Evolutionary conservation across 805 yeast genomes (phyloP), one percentile per base, ranked within the genome.

Genomic region (Isabelozyma gotoi): DNA sequence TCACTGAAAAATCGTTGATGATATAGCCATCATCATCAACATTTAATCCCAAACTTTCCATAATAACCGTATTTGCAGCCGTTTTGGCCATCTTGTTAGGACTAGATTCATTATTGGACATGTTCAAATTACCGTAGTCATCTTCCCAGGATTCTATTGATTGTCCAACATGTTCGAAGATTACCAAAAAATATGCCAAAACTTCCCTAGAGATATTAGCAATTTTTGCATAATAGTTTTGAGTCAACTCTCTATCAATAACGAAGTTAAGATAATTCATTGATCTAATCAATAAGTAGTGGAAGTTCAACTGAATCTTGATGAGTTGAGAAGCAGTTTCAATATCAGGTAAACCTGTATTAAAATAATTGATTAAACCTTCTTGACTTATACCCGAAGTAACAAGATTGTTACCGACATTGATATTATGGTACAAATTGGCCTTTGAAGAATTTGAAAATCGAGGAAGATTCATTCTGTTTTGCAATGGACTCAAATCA

Each of bases 1-100:
- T 70, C 3, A 63, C 73, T 6, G 68, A 64, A 47, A 70, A 71
- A 53, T 71, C 76, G 46, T 71, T 71, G 12, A 71, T 68, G 5
- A 71, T 70, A 51, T 69, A 69, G 18, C 77, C 77, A 48, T 71
- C 76, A 38, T 71, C 75, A 45, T 72, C 74, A 15, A 68, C 65
- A 50, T 68, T 74, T 20, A 70, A 46, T 7, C 71, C 73, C 39
- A 67, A 57, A 45, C 67, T 62, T 38, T 62, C 67, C 59, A 67
- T 59, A n/a, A 65, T 61, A 6, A 59, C 46, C 20, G 52, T 53
- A 24, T 47, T 48, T 7, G 56, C 41, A 2, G 41, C 43, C 14
- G 41, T 43, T 4, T 36, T 36, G 14, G 14, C 19, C 17, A 10
- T 7, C n/a, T 16, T n/a, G 39, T 12, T 15, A n/a, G n/a, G n/a